These are phyloP conservation scores for Spencermartinsiella ligniputridi DNA, from an alignment of 1,139 yeast species.

Conservation along the genomic window DNA sequence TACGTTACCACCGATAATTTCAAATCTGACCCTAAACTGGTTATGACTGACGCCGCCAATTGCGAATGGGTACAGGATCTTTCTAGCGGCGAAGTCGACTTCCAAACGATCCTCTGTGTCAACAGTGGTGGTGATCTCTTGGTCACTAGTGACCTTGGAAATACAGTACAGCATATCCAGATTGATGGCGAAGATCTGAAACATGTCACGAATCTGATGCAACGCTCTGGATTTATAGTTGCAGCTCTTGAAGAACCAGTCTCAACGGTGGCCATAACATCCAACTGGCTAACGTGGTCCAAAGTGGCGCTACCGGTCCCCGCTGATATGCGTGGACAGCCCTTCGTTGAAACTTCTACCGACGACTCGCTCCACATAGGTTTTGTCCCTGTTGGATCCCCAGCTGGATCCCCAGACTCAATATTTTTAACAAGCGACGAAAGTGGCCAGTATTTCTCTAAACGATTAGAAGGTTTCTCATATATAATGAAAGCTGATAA, in stretches of 20 bases:
- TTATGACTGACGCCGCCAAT: slow-evolving; percentile 28
- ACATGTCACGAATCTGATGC: not conserved
- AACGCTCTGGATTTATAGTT: slow-evolving; percentile 37
- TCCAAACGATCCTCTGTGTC: slow-evolving; percentile 47
- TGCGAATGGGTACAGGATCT: slow-evolving; percentile 41
- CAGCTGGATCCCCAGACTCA: no score
- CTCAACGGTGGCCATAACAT: slow-evolving; percentile 17
- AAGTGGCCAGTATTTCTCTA: slow-evolving; percentile 53
- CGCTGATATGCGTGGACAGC: not conserved
- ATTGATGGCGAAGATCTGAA: slow-evolving; percentile 27
- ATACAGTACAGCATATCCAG: slow-evolving; percentile 33
- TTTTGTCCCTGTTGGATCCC: slow-evolving; percentile 29
- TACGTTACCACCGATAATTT: slow-evolving; percentile 55
- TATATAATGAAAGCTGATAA: slow-evolving; percentile 45
- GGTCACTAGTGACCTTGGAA: slow-evolving; percentile 54
- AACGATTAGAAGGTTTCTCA: slow-evolving; percentile 43
- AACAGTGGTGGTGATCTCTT: slow-evolving; percentile 44
- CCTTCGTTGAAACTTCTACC: not conserved
- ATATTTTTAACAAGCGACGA: slow-evolving; percentile 56
- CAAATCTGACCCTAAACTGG: slow-evolving; percentile 37
- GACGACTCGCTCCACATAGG: slow-evolving; percentile 50
- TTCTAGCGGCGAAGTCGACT: slow-evolving; percentile 29
- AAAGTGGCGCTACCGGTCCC: not conserved
- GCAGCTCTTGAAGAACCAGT: slow-evolving; percentile 35
- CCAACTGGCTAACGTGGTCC: not conserved